A percentile compares a stretch with the other conserved stretches of the same genome.
phyloP scores from a whole-genome alignment of 2,329 filamentous ascomycete species.

The Talaromyces atroroseus region DNA sequence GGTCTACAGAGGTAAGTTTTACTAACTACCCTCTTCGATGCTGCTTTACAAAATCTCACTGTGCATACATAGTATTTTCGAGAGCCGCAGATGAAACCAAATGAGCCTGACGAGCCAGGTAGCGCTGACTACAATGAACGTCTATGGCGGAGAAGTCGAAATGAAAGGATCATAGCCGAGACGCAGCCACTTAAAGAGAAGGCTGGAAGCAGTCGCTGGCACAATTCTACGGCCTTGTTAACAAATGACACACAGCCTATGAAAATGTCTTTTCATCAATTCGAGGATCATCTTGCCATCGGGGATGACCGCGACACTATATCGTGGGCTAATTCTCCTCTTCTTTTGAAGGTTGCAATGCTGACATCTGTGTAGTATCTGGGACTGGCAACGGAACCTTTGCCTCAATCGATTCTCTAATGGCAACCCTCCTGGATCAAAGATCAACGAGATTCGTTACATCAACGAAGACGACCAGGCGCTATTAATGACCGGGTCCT shows the following conservation, averaged over 20 bases:
- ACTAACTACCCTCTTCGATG: conserved; percentile 14
- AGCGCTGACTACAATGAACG: conserved; percentile 95
- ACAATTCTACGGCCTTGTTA: conserved; percentile 72
- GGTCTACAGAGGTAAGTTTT: conserved; percentile 71
- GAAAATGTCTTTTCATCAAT: conserved; percentile 96
- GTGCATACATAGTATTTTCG: conserved; percentile 68
- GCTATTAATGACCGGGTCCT: conserved; percentile 88
- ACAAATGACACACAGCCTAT: conserved; percentile 85
- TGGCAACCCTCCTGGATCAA: conserved; percentile 83
- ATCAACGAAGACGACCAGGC: conserved; percentile 98
- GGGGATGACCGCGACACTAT: conserved; percentile 90
- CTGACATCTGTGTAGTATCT: conserved; percentile 51
- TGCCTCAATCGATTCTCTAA: conserved; percentile 84
- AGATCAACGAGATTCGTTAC: conserved; percentile 90
- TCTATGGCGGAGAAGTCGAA: conserved; percentile 85
- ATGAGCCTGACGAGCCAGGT: conserved; percentile 91
- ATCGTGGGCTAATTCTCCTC: conserved; percentile 38
- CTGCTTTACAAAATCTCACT: conserved; percentile 19
- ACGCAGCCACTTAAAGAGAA: conserved; percentile 91
- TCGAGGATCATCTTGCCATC: conserved; percentile 90
- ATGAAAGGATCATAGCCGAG: conserved; percentile 84
- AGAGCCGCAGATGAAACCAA: conserved; percentile 95
- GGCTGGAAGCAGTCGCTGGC: conserved; percentile 82
- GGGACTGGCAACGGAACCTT: conserved; percentile 81
- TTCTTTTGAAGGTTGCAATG: neutral